A percentile compares a stretch with the other conserved stretches of the same genome.
These are phyloP conservation scores for Dryas alaskensis DNA, from an alignment of 306 rosid genomes.

Conservation along the genomic window DNA sequence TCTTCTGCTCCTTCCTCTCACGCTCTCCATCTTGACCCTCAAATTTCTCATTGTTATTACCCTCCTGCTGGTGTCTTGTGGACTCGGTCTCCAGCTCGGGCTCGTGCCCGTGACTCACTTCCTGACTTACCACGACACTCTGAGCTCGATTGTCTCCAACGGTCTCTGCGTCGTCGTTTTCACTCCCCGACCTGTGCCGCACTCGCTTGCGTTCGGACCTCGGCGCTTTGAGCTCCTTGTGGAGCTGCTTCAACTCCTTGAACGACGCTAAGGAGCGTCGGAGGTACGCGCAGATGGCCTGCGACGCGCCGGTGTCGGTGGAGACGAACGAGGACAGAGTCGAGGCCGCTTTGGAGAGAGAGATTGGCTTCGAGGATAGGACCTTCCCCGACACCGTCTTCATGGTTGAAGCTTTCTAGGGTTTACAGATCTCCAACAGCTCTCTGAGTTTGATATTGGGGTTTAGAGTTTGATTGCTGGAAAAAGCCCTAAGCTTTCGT, in stretches of 20 bases:
- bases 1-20: too few species aligned
- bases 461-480: too few species aligned
- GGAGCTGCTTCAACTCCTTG: conserved; percentile 48
- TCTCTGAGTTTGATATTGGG: too few species aligned
- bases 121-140: conserved; percentile 15
- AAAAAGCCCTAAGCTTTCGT: too few species aligned
- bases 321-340: conserved; percentile 28
- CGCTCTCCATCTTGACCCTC: neutral
- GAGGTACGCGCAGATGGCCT: conserved; percentile 34
- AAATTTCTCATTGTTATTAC: neutral
- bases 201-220: conserved; percentile 14
- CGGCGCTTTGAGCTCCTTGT: conserved; percentile 29
- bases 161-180: conserved; percentile 16
- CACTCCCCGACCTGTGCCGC: conserved; percentile 7
- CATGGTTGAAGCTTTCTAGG: conserved; percentile 22
- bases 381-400: conserved; percentile 32
- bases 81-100: neutral
- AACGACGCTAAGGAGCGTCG: conserved; percentile 46
- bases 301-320: conserved; percentile 37
- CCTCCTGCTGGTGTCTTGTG: neutral
- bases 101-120: conserved; percentile 2
- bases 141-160: neutral
- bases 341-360: conserved; percentile 46
- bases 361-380: conserved; percentile 40
- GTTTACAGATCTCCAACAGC: neutral